phyloP scores from a whole-genome alignment of 345 rosid genomes.

The Populus alba region DNA sequence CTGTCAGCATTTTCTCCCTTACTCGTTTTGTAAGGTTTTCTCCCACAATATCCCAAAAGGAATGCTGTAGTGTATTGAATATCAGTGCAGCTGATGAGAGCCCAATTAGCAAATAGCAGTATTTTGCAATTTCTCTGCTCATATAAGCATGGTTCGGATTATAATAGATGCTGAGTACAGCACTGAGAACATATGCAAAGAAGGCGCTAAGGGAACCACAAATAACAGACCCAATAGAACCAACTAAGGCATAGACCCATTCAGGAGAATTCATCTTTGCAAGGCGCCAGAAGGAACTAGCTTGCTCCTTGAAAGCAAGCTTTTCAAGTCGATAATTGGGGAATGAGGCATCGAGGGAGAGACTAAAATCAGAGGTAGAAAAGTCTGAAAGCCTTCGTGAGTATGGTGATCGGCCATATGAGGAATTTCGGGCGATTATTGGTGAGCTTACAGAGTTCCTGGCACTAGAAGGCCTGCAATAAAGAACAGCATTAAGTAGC shows the following conservation, averaged over 20 bases:
- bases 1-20: constrained; percentile 84
- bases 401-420: constrained; percentile 94
- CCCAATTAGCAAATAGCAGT: constrained; percentile 86
- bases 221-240: constrained; percentile 82
- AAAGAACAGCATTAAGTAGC: constrained; percentile 11
- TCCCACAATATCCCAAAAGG: constrained; percentile 96
- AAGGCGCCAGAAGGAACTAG: constrained; percentile 94
- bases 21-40: constrained; percentile 97
- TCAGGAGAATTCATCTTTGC: constrained; percentile 97
- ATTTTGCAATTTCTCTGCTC: constrained; percentile 80
- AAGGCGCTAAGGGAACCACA: constrained; percentile 95
- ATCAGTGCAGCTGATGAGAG: constrained; percentile 91
- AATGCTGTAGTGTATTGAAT: constrained; percentile 94
- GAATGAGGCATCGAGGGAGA: constrained; percentile 72
- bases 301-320: constrained; percentile 92
- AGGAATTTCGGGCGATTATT: constrained; percentile 85
- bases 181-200: constrained; percentile 94
- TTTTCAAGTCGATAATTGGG: constrained; percentile 79
- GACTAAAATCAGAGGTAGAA: constrained; percentile 95
- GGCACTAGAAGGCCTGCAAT: constrained; percentile 92
- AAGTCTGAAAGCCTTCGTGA: constrained; percentile 93
- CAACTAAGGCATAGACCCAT: constrained; percentile 86
- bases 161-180: constrained; percentile 87
- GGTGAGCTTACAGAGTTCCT: constrained; percentile 98
- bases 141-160: constrained; percentile 78